Evolutionary conservation across 306 rosid species (phyloP), one percentile per base, ranked within the genome.

Genomic region (Quercus variabilis): DNA sequence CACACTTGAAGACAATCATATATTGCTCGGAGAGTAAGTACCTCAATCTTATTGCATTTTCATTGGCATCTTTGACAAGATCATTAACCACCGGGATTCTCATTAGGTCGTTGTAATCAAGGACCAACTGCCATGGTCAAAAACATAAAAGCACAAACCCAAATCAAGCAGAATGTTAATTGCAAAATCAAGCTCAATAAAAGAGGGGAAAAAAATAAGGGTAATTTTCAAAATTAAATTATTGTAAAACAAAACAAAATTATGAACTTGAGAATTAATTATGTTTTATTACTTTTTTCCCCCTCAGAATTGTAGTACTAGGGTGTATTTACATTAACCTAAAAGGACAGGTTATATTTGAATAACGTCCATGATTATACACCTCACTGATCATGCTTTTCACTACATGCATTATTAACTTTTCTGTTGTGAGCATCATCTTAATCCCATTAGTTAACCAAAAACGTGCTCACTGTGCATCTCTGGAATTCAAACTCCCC

Each of bases 31-130:
- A 78, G 70, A 75, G 41, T 31, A 79, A 65, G 78, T 87, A 93
- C 98, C 98, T 89, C 68, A 89, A 43, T 80, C 71, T 85, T 57
- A 85, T 43, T 4, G 81, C 5, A 4, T 80, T 78, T 11, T 80
- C 78, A 19, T 30, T 87, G 52, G 33, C 6, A 0, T 78, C 31
- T 87, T 51, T 84, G 64, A 89, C 55, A 68, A 1, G n/a, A 81
- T 88, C 86, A 20, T 71, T 87, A 69, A 90, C 15, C 17, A 87
- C 10, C 5, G 98, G 97, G 67, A 94, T 88, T 78, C 85, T 89
- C 33, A 74, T 87, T 52, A 92, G 59, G 91, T 94, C 98, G 14
- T 90, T 83, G 88, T 90, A 85, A 71, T 94, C 98, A 31, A 94
- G 86, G 76, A 80, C 55, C 57, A 92, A n/a, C 98, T 94, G 91